Evolutionary conservation across 345 rosid species (phyloP), one percentile per base, ranked within the genome.

Genomic region (Orychophragmus violaceus): DNA sequence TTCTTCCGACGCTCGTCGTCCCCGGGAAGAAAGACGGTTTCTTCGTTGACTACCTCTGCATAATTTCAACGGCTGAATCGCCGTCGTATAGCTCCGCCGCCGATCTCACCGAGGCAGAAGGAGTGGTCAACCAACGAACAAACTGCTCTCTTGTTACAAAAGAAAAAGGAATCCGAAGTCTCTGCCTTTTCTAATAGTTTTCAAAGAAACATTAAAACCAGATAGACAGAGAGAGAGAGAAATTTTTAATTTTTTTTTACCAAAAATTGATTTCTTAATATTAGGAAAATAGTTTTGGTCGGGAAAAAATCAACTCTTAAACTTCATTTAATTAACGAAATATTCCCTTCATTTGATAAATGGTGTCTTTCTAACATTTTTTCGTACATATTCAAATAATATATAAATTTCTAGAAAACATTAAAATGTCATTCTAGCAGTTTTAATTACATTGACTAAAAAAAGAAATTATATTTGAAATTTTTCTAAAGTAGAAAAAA

Each of bases 111-210:
- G 54, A 49, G 30, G 66, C 49, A 37, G 16, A 42, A 70, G 14
- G 30, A 70, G 74, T 70, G 74, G 66, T 35, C 61, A 52, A 50
- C 52, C 36, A 53, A 53, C 8, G 19, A 42, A 72, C 39, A 28
- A 69, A 44, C 22, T n/a, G n/a, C 22, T 45, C 53, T 59, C 54
- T 59, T 66, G 41, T 73, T 59, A 52, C 44, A 50, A 52, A 67
- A 57, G 48, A 67, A 45, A 52, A 73, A 66, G 27, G 77, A 57
- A 68, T 74, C 77, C 74, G 59, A 74, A 67, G 77, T 68, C 68
- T 74, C 49, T 35, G 77, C 77, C 53, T 67, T 74, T 53, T 74
- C 77, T 66, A 66, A 30, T 74, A 74, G 73, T 67, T 74, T 74
- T 53, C 68, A 74, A 60, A 53, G 57, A 59, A 74, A 67, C 69